Evolutionary conservation across 352 stramenopile species (phyloP).

Genomic region (Phytophthora multivora): DNA sequence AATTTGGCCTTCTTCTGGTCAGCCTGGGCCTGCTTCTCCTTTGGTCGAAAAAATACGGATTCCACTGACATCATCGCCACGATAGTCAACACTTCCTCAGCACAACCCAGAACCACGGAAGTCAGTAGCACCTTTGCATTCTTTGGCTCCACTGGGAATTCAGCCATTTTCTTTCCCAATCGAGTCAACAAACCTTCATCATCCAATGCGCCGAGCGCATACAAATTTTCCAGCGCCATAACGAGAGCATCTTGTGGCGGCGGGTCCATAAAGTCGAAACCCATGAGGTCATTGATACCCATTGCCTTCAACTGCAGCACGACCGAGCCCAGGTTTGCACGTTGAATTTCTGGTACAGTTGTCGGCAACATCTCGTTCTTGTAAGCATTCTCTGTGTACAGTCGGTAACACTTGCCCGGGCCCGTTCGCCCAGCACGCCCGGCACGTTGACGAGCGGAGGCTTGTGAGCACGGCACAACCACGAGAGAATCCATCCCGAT

Average conservation of each 20-base stretch:
- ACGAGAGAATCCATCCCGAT: constrained; percentile 99
- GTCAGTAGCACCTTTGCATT: constrained; percentile 99
- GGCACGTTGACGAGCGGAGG: constrained; percentile 96
- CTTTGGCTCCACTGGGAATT: constrained; percentile 99
- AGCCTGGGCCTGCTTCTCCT: constrained; percentile 98
- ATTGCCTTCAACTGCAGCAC: constrained; percentile 99
- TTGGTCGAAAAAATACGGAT: constrained; percentile 98
- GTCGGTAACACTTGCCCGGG: constrained; percentile 98
- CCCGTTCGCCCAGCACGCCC: constrained; percentile 98
- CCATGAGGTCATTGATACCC: constrained; percentile 99
- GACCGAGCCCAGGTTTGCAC: constrained; percentile 98
- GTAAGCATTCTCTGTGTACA: constrained; percentile 99
- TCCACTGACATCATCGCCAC: constrained; percentile 99
- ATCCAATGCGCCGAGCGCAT: constrained; percentile 97
- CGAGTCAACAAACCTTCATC: constrained; percentile 94
- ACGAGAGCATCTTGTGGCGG: constrained; percentile 97
- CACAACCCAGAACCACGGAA: constrained; percentile 97
- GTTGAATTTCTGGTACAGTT: constrained; percentile 99
- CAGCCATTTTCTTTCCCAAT: constrained; percentile 98
- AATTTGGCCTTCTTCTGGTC: constrained; percentile 99
- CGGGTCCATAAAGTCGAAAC: constrained; percentile 99
- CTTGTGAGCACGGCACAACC: constrained; percentile 98
- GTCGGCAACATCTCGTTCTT: constrained; percentile 97
- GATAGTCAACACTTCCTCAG: constrained; percentile 99
- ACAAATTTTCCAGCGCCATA: constrained; percentile 97